Conservation (phyloP, 139 green algal genomes). For the Monoraphidium neglectum region DNA sequence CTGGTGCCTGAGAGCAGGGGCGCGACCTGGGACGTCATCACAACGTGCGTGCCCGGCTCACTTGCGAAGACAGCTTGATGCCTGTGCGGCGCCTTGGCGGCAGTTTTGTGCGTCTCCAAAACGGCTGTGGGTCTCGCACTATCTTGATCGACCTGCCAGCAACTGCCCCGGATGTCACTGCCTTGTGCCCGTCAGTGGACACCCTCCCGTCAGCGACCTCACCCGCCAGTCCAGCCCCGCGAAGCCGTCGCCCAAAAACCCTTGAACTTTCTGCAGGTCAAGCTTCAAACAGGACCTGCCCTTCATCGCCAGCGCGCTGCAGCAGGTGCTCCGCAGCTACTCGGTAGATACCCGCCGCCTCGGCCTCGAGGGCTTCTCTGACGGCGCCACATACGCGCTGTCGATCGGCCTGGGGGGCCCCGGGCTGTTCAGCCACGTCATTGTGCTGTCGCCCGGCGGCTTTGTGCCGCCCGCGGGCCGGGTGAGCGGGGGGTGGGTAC, state of each 20-base stretch:
- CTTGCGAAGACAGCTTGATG: too few relatives aligned
- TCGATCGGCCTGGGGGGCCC: constrained; percentile 41
- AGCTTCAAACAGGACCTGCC: constrained; percentile 41
- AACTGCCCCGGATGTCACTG: too few relatives aligned
- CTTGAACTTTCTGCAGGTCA: neutral
- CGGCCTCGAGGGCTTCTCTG: constrained; percentile 34
- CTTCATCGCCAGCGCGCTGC: constrained; percentile 30
- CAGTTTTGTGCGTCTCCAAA: too few relatives aligned
- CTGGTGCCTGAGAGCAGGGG: constrained; percentile 39
- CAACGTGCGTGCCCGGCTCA: too few relatives aligned
- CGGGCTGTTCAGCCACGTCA: constrained; percentile 52
- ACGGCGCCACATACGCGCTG: constrained; percentile 55
- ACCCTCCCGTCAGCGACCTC: neutral
- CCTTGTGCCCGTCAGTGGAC: too few relatives aligned
- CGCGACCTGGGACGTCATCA: constrained; percentile 45
- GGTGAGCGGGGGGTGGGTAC: neutral
- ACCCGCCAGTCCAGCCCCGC: neutral
- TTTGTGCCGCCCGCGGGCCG: constrained; percentile 26
- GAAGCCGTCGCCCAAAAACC: too few relatives aligned
- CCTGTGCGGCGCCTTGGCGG: too few relatives aligned
- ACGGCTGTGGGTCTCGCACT: too few relatives aligned
- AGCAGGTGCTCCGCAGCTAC: constrained; percentile 10
- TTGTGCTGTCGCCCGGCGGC: constrained; percentile 48
- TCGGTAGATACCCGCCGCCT: constrained; percentile 14
- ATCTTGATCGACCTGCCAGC: too few relatives aligned